Percentiles rank a stretch among this genome's conserved stretches.
Evolutionary conservation across 1,284 basidiomycete species (phyloP).

Genomic region (Cerioporus squamosus): DNA sequence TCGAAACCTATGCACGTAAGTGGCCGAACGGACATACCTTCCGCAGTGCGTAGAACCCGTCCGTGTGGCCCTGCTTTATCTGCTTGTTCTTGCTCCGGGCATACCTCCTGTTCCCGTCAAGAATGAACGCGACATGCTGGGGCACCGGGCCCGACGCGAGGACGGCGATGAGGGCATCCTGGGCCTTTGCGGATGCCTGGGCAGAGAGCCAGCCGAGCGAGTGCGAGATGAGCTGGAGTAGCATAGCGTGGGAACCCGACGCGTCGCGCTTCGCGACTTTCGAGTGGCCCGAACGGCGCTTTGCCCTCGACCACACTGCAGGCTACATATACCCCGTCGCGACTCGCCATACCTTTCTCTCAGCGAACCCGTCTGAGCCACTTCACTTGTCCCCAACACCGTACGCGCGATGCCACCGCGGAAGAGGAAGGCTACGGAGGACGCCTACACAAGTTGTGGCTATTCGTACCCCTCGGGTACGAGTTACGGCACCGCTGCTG

Average conservation of each 20-base stretch:
- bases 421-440: conserved; percentile 26
- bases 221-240: conserved; percentile 28
- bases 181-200: conserved; percentile 32
- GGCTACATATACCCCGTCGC: background rate
- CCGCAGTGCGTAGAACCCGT: conserved; percentile 85
- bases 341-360: background rate
- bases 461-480: background rate
- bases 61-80: conserved; percentile 80
- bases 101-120: conserved; percentile 97
- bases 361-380: background rate
- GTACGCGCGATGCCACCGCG: conserved; percentile 11
- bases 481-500: conserved; percentile 1
- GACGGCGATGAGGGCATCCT: conserved; percentile 58
- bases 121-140: conserved; percentile 92
- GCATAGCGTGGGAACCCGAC: conserved; percentile 31
- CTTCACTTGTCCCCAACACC: no score
- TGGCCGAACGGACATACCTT: conserved; percentile 53
- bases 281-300: background rate
- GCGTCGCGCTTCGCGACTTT: conserved; percentile 13
- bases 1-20: background rate
- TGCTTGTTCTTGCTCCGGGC: conserved; percentile 73
- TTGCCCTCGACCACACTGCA: background rate
- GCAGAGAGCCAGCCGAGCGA: conserved; percentile 30
- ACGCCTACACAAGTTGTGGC: conserved; percentile 1
- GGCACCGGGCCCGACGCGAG: conserved; percentile 88